A percentile compares a stretch with the other conserved stretches of the same genome.
Conservation (phyloP, 1,284 basidiomycete genomes). For the Exobasidium cylindrosporum region DNA sequence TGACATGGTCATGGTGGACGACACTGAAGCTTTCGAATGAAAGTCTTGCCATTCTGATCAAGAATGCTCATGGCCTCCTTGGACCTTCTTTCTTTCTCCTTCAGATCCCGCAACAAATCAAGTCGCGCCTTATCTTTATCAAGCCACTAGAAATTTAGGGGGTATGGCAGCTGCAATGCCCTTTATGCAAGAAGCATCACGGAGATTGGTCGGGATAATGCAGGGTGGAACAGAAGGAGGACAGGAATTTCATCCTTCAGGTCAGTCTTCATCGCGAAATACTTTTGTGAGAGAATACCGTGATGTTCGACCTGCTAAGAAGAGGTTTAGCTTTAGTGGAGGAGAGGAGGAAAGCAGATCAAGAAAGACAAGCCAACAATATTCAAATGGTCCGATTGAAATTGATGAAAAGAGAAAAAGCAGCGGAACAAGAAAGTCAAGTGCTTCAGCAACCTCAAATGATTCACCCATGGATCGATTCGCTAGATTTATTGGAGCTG, state of each 20-base stretch:
- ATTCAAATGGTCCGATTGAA: background rate
- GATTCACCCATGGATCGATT: background rate
- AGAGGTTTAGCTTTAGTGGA: background rate
- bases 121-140: background rate
- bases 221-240: background rate
- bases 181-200: background rate
- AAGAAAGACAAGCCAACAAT: background rate
- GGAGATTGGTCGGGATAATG: background rate
- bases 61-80: background rate
- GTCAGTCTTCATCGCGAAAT: background rate
- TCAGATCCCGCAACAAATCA: conserved; percentile 4
- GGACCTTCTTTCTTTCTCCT: background rate
- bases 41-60: background rate
- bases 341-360: background rate
- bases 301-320: conserved; percentile 5
- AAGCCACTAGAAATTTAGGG: background rate
- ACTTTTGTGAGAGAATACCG: conserved; percentile 5
- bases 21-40: background rate
- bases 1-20: too few species aligned
- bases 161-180: background rate
- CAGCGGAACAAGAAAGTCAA: background rate
- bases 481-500: background rate
- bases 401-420: background rate
- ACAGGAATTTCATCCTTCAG: background rate
- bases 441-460: background rate